These are phyloP conservation scores for Stagonosporopsis cucurbitacearum DNA, from an alignment of 2,329 filamentous ascomycete genomes.

Conservation along the genomic window DNA sequence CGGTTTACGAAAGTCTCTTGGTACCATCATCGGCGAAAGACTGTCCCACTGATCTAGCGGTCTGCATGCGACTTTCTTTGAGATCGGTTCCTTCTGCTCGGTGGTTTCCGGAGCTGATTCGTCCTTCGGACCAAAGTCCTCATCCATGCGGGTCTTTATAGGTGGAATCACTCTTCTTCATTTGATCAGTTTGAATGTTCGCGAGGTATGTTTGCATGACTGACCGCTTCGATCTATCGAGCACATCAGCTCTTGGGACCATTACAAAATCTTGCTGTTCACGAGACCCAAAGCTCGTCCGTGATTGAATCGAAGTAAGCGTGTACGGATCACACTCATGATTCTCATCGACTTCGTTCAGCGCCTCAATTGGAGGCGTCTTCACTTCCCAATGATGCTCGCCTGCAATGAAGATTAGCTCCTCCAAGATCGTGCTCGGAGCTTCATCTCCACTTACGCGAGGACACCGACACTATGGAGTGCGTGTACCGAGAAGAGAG, in stretches of 20 bases:
- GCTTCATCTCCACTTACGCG: conserved; percentile 27
- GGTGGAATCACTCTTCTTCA: conserved; percentile 20
- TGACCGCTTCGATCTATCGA: conserved; percentile 22
- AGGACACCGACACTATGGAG: conserved; percentile 38
- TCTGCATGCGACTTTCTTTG: conserved; percentile 30
- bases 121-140: conserved; percentile 23
- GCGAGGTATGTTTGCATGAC: not conserved
- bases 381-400: conserved; percentile 36
- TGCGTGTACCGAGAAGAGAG: conserved; percentile 38
- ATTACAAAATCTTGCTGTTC: conserved; percentile 14
- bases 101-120: conserved; percentile 2
- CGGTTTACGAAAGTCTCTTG: conserved; percentile 25
- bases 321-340: conserved; percentile 36
- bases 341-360: conserved; percentile 32
- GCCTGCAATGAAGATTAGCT: conserved; percentile 28
- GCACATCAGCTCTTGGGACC: conserved; percentile 12
- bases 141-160: conserved; percentile 27
- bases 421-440: not conserved
- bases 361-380: conserved; percentile 27
- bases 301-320: conserved; percentile 33
- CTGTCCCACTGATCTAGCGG: conserved; percentile 46
- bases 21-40: conserved; percentile 32
- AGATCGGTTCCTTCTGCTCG: conserved; percentile 16
- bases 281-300: conserved; percentile 29
- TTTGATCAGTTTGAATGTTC: not conserved